Conservation (phyloP, 1,284 basidiomycete genomes). For the Trametes versicolor region DNA sequence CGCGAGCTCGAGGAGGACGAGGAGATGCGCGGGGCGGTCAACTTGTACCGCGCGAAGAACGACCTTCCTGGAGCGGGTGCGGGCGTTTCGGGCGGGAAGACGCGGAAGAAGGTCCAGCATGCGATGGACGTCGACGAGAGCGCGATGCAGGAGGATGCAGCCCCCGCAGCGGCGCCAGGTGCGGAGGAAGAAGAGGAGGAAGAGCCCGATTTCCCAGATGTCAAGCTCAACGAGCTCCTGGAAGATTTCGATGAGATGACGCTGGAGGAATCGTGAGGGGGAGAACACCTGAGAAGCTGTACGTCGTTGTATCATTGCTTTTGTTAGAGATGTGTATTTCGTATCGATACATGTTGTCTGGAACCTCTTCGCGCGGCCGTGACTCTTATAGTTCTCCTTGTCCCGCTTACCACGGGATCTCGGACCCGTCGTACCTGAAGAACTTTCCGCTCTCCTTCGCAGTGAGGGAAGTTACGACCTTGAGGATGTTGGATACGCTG, state of each 20-base stretch:
- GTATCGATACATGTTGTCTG: conserved; percentile 1
- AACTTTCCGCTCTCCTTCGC: conserved; percentile 44
- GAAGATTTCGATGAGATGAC: conserved; percentile 93
- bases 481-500: conserved; percentile 41
- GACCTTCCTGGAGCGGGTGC: conserved; percentile 59
- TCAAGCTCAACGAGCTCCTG: conserved; percentile 88
- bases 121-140: conserved; percentile 81
- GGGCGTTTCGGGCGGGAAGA: conserved; percentile 59
- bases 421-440: conserved; percentile 43
- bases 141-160: conserved; percentile 42
- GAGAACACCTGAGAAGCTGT: neutral
- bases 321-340: conserved; percentile 7
- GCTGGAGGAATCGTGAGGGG: conserved; percentile 50
- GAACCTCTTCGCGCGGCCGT: neutral
- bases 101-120: conserved; percentile 59
- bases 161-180: conserved; percentile 30
- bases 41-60: conserved; percentile 82
- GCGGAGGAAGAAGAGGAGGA: conserved; percentile 67
- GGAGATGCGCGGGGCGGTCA: conserved; percentile 90
- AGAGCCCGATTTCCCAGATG: conserved; percentile 93
- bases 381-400: too few relatives aligned
- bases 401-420: conserved; percentile 29
- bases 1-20: conserved; percentile 97
- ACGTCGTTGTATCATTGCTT: conserved; percentile 13
- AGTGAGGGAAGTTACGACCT: conserved; percentile 37